Evolutionary conservation across 23 red algal genomes (phyloP).

Genomic region (Gracilariopsis chorda): DNA sequence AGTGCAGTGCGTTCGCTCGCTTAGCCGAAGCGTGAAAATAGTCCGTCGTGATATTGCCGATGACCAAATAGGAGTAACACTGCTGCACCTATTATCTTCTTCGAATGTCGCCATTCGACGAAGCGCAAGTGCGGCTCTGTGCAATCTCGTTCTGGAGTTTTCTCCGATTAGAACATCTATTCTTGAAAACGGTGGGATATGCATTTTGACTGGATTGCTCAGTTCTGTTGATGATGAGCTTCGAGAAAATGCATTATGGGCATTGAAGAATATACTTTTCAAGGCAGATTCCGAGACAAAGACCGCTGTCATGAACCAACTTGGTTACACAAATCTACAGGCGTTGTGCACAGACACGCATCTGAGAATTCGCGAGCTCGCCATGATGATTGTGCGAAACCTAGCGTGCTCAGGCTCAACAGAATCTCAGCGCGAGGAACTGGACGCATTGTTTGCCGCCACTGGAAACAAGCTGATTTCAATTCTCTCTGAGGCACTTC

Average conservation of each 20-base stretch:
- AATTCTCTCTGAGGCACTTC: slow-evolving; percentile 28
- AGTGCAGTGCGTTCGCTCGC: slow-evolving; percentile 41
- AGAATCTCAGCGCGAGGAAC: slow-evolving; percentile 44
- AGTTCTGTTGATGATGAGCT: slow-evolving; percentile 41
- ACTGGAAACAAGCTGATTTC: slow-evolving; percentile 43
- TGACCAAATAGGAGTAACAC: neutral
- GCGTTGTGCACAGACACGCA: slow-evolving; percentile 43
- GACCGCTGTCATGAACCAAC: slow-evolving; percentile 30
- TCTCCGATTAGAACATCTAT: slow-evolving; percentile 44
- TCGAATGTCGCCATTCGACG: neutral
- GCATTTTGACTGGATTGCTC: slow-evolving; percentile 14
- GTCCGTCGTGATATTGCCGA: slow-evolving; percentile 50
- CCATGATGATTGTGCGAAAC: slow-evolving; percentile 58
- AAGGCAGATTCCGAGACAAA: slow-evolving; percentile 55
- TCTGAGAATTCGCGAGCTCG: slow-evolving; percentile 40
- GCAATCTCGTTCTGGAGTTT: slow-evolving; percentile 66
- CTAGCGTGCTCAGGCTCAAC: slow-evolving; percentile 48
- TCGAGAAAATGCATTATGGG: slow-evolving; percentile 59
- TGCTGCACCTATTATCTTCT: neutral
- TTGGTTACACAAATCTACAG: slow-evolving; percentile 39
- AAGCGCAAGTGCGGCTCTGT: slow-evolving; percentile 45
- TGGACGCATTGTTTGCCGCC: slow-evolving; percentile 51
- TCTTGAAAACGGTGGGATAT: slow-evolving; percentile 20
- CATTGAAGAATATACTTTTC: slow-evolving; percentile 64
- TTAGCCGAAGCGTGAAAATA: slow-evolving; percentile 60